These are phyloP conservation scores for Candida piceae DNA, from an alignment of 805 yeast genomes.

Conservation along the genomic window DNA sequence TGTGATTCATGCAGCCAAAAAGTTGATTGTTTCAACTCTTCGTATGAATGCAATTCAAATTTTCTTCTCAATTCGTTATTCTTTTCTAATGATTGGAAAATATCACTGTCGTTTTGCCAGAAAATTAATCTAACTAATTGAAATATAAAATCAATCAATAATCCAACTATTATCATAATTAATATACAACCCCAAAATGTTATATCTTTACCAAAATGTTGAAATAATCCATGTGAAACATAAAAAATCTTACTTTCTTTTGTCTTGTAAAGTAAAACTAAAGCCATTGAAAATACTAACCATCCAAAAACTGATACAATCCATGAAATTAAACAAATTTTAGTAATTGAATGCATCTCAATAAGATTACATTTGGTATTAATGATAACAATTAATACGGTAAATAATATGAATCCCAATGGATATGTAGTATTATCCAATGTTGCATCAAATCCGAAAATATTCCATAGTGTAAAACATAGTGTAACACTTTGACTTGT, in stretches of 20 bases:
- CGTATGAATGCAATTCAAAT: conserved; percentile 68
- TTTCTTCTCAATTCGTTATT: conserved; percentile 58
- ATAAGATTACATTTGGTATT: conserved; percentile 74
- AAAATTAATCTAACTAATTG: conserved; percentile 53
- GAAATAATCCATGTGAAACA: conserved; percentile 62
- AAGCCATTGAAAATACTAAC: conserved; percentile 73
- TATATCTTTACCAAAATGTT: conserved; percentile 73
- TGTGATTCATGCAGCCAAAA: conserved; percentile 42
- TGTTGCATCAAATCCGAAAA: conserved; percentile 69
- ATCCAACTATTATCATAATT: conserved; percentile 50
- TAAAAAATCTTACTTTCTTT: conserved; percentile 57
- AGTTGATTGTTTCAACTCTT: conserved; percentile 79
- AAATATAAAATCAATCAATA: conserved; percentile 60
- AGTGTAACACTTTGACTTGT: conserved; percentile 66
- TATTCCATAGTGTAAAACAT: conserved; percentile 57
- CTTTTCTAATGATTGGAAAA: conserved; percentile 73
- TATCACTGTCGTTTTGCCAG: conserved; percentile 69
- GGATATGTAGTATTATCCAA: conserved; percentile 78
- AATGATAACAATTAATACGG: conserved; percentile 67
- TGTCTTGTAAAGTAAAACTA: conserved; percentile 60
- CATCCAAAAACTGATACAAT: conserved; percentile 78
- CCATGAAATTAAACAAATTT: conserved; percentile 62
- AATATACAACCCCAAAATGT: conserved; percentile 83
- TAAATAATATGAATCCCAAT: conserved; percentile 69
- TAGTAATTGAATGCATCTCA: conserved; percentile 72